Evolutionary conservation across 129 eudicot genomes (phyloP), one percentile per base, ranked within the genome.

Genomic region (Kitagawia praeruptora): DNA sequence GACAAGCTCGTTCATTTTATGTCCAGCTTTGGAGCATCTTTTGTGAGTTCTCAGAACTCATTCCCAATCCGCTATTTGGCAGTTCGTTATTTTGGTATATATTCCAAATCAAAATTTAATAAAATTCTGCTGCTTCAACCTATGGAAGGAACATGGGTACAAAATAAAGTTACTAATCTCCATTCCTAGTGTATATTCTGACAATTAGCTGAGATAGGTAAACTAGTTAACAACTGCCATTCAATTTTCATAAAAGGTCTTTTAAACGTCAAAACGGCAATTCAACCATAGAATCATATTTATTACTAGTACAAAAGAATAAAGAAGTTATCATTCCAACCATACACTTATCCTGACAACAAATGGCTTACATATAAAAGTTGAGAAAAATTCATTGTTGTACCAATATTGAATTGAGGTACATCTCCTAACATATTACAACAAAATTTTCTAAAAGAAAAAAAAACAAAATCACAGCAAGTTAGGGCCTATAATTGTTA

Each of bases 401-500:
- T 39, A 46, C 51, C 18, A n/a, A 75, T 25, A 75, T n/a, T 45
- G 77, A 27, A 27, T 12, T 27, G 27, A 45, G n/a, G 56, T 74
- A 74, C 19, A 46, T 46, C 69, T 61, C 48, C 48, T 27, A 74
- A 28, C 28, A 75, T 28, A 46, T 75, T 45, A 75, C 58, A 75
- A 75, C 46, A 23, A 46, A 25, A 21, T 6, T 45, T 46, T 75
- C 48, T 31, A 27, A 18, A 12, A 74, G 15, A 71, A 40, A 42
- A 28, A 42, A 46, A 46, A 10, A 51, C 6, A 63, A 71, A 71
- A 39, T 27, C 31, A 75, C 77, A 46, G 77, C 77, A 27, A 74
- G 77, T 44, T 75, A 44, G 77, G 31, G 51, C 48, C 77, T 46
- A 46, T 75, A 48, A 46, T 28, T 28, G 77, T 46, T 75, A 75